phyloP scores from a whole-genome alignment of 495 filamentous ascomycete species.

The Friedmanniomyces simplex region DNA sequence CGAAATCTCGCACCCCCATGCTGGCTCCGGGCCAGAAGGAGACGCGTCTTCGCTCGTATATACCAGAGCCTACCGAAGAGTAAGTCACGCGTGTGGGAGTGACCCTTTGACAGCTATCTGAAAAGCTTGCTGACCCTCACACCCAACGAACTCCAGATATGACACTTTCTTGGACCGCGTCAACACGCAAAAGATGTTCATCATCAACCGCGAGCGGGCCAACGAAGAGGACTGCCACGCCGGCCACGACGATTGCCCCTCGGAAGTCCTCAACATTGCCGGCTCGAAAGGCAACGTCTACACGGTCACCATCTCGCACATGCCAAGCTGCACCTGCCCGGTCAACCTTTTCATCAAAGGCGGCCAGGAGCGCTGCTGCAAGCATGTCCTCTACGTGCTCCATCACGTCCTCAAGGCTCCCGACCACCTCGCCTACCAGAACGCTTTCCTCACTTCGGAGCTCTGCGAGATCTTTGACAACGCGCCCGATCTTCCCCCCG shows the following conservation, averaged over 20 bases:
- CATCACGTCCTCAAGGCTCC: constrained; percentile 55
- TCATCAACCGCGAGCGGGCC: constrained; percentile 40
- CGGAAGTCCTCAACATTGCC: constrained; percentile 54
- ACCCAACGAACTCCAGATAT: not conserved
- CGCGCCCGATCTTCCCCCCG: constrained; percentile 38
- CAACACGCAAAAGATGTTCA: constrained; percentile 45
- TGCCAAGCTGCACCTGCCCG: constrained; percentile 59
- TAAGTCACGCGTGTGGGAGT: not conserved
- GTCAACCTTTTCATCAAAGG: constrained; percentile 30
- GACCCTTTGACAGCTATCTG: too few species aligned
- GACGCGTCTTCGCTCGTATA: not conserved
- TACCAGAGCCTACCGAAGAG: not conserved
- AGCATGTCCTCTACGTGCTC: constrained; percentile 60
- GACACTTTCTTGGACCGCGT: constrained; percentile 30
- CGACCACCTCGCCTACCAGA: constrained; percentile 55
- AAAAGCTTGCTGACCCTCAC: not conserved
- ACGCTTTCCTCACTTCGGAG: constrained; percentile 58
- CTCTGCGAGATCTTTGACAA: constrained; percentile 48
- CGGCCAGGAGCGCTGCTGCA: constrained; percentile 57
- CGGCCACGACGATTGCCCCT: constrained; percentile 29
- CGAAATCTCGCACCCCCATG: not conserved
- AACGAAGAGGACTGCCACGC: constrained; percentile 31
- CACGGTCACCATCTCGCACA: constrained; percentile 42
- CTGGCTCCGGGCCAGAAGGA: not conserved
- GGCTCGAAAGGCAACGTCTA: constrained; percentile 74